Conservation (phyloP, 345 rosid genomes). For the Aurinia saxatilis region DNA sequence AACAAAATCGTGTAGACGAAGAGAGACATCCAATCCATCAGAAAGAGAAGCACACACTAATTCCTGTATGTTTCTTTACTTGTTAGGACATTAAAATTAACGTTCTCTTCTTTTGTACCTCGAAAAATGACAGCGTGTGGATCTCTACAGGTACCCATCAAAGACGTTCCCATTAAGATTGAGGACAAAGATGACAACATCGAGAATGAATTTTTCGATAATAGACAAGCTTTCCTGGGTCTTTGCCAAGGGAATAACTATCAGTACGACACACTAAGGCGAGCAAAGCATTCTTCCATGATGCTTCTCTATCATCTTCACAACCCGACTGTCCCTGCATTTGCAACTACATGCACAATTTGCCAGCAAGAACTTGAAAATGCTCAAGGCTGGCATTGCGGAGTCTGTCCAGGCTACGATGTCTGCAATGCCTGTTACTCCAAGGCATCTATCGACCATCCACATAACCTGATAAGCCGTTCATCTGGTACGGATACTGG, state of each 20-base stretch:
- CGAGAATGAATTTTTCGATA: slow-evolving; percentile 85
- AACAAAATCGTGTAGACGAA: slow-evolving; percentile 63
- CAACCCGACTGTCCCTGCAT: slow-evolving; percentile 92
- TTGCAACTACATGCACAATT: slow-evolving; percentile 64
- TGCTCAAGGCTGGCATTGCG: slow-evolving; percentile 92
- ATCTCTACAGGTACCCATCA: slow-evolving; percentile 47
- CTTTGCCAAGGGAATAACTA: slow-evolving; percentile 95
- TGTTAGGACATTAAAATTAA: background rate
- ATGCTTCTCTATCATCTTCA: slow-evolving; percentile 98
- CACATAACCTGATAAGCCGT: slow-evolving; percentile 80
- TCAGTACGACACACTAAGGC: slow-evolving; percentile 86
- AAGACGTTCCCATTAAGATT: slow-evolving; percentile 56
- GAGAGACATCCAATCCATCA: slow-evolving; percentile 71
- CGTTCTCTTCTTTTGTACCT: background rate
- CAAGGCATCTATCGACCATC: slow-evolving; percentile 65
- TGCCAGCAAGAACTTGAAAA: slow-evolving; percentile 80
- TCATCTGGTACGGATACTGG: slow-evolving; percentile 63
- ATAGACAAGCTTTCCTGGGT: slow-evolving; percentile 85
- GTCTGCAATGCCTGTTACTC: slow-evolving; percentile 76
- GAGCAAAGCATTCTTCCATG: slow-evolving; percentile 97
- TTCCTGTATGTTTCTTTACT: slow-evolving; percentile 44
- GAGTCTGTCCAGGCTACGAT: slow-evolving; percentile 77
- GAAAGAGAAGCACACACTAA: slow-evolving; percentile 60
- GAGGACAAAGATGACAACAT: slow-evolving; percentile 80
- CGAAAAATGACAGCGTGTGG: slow-evolving; percentile 2